A percentile compares a stretch with the other conserved stretches of the same genome.
These are phyloP conservation scores for Lyophyllum atratum DNA, from an alignment of 768 basidiomycete genomes.

Conservation along the genomic window DNA sequence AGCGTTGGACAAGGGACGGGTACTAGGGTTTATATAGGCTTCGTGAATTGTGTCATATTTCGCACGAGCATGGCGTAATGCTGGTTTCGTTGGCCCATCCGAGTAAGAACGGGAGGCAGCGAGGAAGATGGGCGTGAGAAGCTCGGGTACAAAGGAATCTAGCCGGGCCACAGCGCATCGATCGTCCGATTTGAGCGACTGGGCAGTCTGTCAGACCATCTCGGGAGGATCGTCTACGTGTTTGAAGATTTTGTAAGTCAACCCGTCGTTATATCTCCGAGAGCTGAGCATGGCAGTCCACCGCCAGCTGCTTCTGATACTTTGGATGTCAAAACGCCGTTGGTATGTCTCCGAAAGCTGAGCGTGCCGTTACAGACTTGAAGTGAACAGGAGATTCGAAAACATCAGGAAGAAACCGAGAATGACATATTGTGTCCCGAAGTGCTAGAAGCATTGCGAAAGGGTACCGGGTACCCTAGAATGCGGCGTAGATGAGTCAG, in stretches of 20 bases:
- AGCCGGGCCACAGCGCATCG: background rate
- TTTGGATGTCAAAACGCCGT: background rate
- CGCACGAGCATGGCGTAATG: background rate
- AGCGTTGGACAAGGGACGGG: no score
- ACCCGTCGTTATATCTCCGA: no score
- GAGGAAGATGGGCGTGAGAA: background rate
- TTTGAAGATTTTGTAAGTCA: no score
- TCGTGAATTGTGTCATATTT: background rate
- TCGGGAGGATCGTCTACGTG: no score
- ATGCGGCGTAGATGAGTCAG: background rate
- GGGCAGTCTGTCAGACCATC: background rate
- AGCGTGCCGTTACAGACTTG: no score
- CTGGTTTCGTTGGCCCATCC: background rate
- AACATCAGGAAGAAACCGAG: no score
- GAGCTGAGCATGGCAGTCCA: no score
- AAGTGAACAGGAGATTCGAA: no score
- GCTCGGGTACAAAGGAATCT: background rate
- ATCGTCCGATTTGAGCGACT: background rate
- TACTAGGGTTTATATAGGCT: background rate
- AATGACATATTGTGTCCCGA: no score
- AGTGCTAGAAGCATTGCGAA: no score
- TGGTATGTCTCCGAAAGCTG: background rate
- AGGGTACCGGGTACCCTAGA: background rate
- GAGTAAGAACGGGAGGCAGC: background rate
- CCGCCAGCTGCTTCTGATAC: no score